Conservation (phyloP, 1,284 basidiomycete genomes). For the Cerioporus squamosus region DNA sequence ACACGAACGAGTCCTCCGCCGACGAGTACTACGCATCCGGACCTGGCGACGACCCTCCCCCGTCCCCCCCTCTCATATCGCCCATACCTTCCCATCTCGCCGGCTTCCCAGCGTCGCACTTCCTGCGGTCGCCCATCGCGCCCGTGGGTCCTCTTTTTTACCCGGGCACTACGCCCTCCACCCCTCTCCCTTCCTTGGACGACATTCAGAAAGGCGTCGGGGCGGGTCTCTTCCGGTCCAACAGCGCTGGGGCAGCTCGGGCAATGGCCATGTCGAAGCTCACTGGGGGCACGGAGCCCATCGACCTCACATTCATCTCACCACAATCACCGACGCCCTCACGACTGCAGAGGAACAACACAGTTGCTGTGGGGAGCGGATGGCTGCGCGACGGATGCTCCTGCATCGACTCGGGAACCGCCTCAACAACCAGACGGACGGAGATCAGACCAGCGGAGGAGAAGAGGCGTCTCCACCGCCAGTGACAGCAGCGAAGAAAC, state of each 20-base stretch:
- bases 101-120: constrained; percentile 52
- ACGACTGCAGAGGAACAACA: constrained; percentile 72
- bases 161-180: constrained; percentile 65
- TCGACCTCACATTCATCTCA: constrained; percentile 43
- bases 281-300: constrained; percentile 63
- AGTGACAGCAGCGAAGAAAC: constrained; percentile 45
- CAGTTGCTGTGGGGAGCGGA: constrained; percentile 76
- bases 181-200: constrained; percentile 73
- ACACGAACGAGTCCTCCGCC: constrained; percentile 64
- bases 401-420: constrained; percentile 66
- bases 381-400: constrained; percentile 68
- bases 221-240: constrained; percentile 65
- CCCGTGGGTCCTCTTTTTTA: constrained; percentile 61
- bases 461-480: constrained; percentile 57
- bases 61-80: constrained; percentile 57
- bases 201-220: constrained; percentile 57
- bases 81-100: constrained; percentile 67
- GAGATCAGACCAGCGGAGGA: constrained; percentile 62
- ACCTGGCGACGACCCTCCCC: constrained; percentile 44
- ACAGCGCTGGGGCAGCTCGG: constrained; percentile 68
- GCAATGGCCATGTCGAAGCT: constrained; percentile 78
- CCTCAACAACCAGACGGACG: constrained; percentile 60
- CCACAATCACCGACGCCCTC: constrained; percentile 52
- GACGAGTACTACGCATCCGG: constrained; percentile 55
- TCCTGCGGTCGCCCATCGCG: constrained; percentile 50